Conservation (phyloP, 1,139 yeast species). For the Blastobotrys illinoisensis region DNA sequence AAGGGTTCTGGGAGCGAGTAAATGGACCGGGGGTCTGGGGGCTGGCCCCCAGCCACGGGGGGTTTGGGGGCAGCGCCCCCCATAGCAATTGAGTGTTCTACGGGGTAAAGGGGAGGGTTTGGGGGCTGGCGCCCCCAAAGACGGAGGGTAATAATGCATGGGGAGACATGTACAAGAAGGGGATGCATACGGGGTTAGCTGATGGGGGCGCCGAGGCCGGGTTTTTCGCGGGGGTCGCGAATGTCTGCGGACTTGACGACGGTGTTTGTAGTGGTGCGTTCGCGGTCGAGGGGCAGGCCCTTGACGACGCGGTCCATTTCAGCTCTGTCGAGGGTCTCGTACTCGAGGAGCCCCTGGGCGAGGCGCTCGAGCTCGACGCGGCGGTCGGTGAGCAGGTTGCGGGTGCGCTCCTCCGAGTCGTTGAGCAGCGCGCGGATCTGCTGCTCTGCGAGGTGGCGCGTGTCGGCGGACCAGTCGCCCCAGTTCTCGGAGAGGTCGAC, state of each 20-base stretch:
- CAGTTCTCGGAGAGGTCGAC: constrained; percentile 77
- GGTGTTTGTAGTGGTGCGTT: constrained; percentile 66
- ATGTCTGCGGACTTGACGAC: constrained; percentile 62
- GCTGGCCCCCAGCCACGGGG: no score
- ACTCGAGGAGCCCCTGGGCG: constrained; percentile 90
- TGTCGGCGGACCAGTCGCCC: constrained; percentile 89
- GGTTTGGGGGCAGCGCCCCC: no score
- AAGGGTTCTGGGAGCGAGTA: no score
- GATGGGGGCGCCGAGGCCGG: constrained; percentile 15
- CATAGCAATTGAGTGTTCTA: no score
- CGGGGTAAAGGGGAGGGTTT: no score
- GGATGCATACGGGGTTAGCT: background rate
- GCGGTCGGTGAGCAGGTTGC: constrained; percentile 56
- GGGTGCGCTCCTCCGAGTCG: constrained; percentile 74
- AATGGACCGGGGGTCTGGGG: no score
- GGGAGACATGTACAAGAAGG: background rate
- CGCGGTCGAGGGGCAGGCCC: constrained; percentile 69
- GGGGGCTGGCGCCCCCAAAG: no score
- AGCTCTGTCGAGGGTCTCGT: constrained; percentile 86
- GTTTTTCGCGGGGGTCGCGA: constrained; percentile 34
- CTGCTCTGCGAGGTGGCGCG: constrained; percentile 85
- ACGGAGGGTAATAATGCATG: no score
- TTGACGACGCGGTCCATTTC: constrained; percentile 83
- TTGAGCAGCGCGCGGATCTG: constrained; percentile 76
- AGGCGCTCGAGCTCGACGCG: constrained; percentile 72